Base-by-base conservation (phyloP, 768 basidiomycete genomes). In the Podaxis pistillaris region DNA sequence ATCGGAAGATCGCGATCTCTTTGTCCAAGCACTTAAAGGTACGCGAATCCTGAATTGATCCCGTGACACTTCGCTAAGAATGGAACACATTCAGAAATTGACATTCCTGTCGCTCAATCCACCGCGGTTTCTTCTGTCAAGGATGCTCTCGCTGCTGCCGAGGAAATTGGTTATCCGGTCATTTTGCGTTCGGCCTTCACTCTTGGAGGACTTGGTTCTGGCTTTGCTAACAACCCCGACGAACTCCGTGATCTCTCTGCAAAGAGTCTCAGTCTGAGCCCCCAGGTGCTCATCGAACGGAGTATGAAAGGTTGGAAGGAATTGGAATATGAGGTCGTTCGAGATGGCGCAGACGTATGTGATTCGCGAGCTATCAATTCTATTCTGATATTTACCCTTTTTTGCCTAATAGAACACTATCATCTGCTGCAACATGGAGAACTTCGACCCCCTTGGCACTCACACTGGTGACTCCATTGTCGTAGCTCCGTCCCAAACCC, bases 281-380 rank as follows among this genome's bases (percentile, higher is more conserved):
- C 97, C 52, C 97, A 98, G 74, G 93, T 98, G 49, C 84, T 99
- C 61, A 95, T 99, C 66, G 97, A 98, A 78, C 91, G 95, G 55
- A 93, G 91, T 68, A 92, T 99, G 90, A 98, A 98, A 77, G 97
- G 97, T 33, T 99, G 97, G 97, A 99, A 99, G 74, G 97, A 99
- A 78, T 84, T 98, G 65, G 97, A 99, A 77, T 99, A 98, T 68
- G 97, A 99, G 74, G 97, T 99, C 65, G 97, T 98, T 70, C 91
- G 97, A 58, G 97, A 99, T 73, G 95, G 84, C 67, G 96, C 96
- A 56, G 97, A 99, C 77, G 93, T 94, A 74, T 67, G 91, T 86
- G 38, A 50, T n/a, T 8, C 12, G 9, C 17, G 26, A 64, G 52
- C 60, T 59, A 49, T 51, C 54, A 55, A 19, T 26, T 51, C 47